Evolutionary conservation across 2,329 filamentous ascomycete genomes (phyloP), one percentile per base, ranked within the genome.

Genomic region (Rosellinia necatrix): DNA sequence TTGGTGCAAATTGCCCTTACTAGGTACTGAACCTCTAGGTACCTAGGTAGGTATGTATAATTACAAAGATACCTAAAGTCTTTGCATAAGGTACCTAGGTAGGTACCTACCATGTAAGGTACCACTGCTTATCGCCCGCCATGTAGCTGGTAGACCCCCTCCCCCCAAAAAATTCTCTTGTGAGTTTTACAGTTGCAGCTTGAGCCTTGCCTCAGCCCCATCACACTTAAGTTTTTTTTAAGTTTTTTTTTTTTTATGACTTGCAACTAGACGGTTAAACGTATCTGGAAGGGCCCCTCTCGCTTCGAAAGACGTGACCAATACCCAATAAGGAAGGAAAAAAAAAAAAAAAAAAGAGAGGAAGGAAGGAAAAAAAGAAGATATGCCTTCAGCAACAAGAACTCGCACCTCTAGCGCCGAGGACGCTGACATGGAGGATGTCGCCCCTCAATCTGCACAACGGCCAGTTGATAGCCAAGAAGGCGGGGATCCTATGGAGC

Each of bases 391-490:
- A 48, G 55, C 56, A 50, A 69, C 66, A 22, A 65, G 61, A 30
- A 25, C 56, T 7, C 56, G 52, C 35, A 55, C 47, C 24, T 56
- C 60, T 21, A 55, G 56, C 25, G 46, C 57, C 12, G 66, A 67
- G 48, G 70, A 71, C 42, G 58, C 62, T 17, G 60, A 64, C 8
- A 71, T 70, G 69, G 65, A 67, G 50, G 69, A 71, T 52, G 64
- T 24, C n/a, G 15, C 59, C 40, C 69, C 68, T 19, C 56, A 65
- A 29, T 71, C 68, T 12, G 68, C 66, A 38, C 69, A 71, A 59
- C 51, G 43, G 49, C 59, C 61, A 13, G 76, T 80, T 32, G 82
- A 85, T 10, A 53, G 68, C n/a, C 66, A 67, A 65, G 64, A 70
- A 21, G 70, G 68, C 32, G 67, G 65, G 25, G 65, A 66, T 2